Base-by-base conservation (phyloP, 805 yeast genomes). In the Clavispora phyllophila region DNA sequence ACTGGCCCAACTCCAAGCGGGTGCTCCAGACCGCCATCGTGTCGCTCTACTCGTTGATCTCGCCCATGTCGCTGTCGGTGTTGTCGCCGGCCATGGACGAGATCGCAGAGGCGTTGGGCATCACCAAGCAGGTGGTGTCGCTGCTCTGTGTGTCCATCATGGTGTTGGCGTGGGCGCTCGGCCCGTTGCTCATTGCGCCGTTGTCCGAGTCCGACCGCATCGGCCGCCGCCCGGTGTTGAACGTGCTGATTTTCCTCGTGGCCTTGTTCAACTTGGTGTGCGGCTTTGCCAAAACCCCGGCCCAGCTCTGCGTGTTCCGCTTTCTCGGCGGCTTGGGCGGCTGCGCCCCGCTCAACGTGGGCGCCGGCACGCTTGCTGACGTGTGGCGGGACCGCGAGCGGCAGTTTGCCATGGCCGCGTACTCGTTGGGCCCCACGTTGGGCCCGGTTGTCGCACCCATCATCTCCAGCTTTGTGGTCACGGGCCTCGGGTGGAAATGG, bases 401-500 rank as follows among this genome's bases (percentile, higher is more conserved):
- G 40, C 78, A 75, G 39, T 56, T 65, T 28, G 84, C 84, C 1
- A 63, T 81, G 66, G 78, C 83, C 1, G 60, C 76, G 8, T 81
- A 74, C 55, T 72, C 86, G 0, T 65, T 82, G 14, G 72, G 81
- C 3, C 87, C 87, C 2, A 75, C 82, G 42, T 55, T 82, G 34
- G 93, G 91, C 0, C 91, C 93, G 2, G 73, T 82, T 1, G 53
- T 82, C 18, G 81, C 84, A 1, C 84, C 86, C 0, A 66, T 80
- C 3, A 66, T 81, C 12, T 58, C 82, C 3, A 83, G 86, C 2
- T 82, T 72, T 52, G 65, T 79, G 19, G 79, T 76, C 17, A 68
- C 78, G 31, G 57, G 71, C 36, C 55, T 64, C 18, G 54, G 64
- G 32, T 84, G 86, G 81, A 72, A 83, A 58, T 86, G 93, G 93